Percentiles rank a stretch among this genome's conserved stretches.
Conservation (phyloP, 2,329 filamentous ascomycete species). For the Phialophora chinensis region DNA sequence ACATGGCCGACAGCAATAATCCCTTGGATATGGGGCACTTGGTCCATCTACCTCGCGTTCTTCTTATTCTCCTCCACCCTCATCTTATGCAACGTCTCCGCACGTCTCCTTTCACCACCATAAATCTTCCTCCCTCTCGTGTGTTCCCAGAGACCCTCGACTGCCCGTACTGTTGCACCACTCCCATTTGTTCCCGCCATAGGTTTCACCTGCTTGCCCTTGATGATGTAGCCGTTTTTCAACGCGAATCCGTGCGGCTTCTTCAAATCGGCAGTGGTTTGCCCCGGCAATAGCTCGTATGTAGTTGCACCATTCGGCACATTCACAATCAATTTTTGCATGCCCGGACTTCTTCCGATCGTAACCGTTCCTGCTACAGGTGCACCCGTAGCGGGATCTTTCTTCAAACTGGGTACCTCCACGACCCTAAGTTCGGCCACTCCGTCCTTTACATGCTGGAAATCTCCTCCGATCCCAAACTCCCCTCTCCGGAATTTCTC, state of each 20-base stretch:
- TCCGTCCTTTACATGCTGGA: constrained; percentile 72
- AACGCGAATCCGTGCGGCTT: constrained; percentile 71
- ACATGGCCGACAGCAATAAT: neutral
- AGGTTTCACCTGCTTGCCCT: constrained; percentile 74
- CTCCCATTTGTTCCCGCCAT: constrained; percentile 65
- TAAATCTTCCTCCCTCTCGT: constrained; percentile 88
- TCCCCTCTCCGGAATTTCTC: constrained; percentile 79
- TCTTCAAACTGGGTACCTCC: constrained; percentile 56
- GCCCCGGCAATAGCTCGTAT: constrained; percentile 56
- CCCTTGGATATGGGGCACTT: neutral
- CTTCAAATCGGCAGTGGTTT: constrained; percentile 53
- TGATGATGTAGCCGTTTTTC: constrained; percentile 70
- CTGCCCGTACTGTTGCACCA: constrained; percentile 70
- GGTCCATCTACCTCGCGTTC: constrained; percentile 28
- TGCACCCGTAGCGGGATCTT: constrained; percentile 45
- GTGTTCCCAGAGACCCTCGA: constrained; percentile 93
- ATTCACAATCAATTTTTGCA: constrained; percentile 66
- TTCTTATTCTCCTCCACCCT: constrained; percentile 79
- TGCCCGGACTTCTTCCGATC: constrained; percentile 59
- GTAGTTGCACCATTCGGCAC: constrained; percentile 61
- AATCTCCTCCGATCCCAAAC: constrained; percentile 82
- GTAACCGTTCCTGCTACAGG: constrained; percentile 35
- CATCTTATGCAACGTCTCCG: constrained; percentile 85
- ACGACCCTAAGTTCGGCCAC: constrained; percentile 64
- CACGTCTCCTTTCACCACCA: constrained; percentile 88